A percentile compares a stretch with the other conserved stretches of the same genome.
phyloP scores from a whole-genome alignment of 73 alveolate genomes.

The Halteria grandinella region DNA sequence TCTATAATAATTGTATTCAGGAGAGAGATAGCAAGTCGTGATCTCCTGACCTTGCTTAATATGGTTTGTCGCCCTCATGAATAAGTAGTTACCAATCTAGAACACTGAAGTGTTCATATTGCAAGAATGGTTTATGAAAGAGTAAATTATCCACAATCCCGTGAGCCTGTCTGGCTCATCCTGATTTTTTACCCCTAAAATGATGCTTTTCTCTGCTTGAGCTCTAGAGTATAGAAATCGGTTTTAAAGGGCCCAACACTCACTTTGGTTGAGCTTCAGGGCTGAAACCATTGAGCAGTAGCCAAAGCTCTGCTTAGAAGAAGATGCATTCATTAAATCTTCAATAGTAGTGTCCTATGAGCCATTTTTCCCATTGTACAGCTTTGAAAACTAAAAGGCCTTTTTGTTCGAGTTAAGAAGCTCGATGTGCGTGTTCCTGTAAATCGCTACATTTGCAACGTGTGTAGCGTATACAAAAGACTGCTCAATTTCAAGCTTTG shows the following conservation, averaged over 20 bases:
- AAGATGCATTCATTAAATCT: neutral
- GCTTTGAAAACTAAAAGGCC: neutral
- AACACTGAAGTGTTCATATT: neutral
- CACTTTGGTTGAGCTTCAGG: constrained; percentile 14
- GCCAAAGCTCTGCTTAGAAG: no score
- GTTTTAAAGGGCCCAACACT: constrained; percentile 7
- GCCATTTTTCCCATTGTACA: constrained; percentile 34
- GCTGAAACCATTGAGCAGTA: neutral
- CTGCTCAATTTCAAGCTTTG: constrained; percentile 10
- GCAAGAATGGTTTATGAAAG: constrained; percentile 24
- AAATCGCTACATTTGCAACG: constrained; percentile 3
- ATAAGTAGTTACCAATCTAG: constrained; percentile 6
- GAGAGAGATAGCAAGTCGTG: no score
- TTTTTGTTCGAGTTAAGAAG: neutral
- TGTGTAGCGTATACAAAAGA: neutral
- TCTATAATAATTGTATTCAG: no score
- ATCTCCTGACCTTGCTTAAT: constrained; percentile 14
- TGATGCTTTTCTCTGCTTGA: neutral
- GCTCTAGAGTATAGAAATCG: neutral
- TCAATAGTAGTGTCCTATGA: neutral
- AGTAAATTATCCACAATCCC: constrained; percentile 18
- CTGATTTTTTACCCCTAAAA: neutral
- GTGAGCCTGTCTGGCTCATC: neutral
- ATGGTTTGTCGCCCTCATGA: neutral
- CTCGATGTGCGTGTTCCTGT: constrained; percentile 1